These are phyloP conservation scores for Heliamphora pulchella DNA, from an alignment of 179 eudicot genomes.

Conservation along the genomic window DNA sequence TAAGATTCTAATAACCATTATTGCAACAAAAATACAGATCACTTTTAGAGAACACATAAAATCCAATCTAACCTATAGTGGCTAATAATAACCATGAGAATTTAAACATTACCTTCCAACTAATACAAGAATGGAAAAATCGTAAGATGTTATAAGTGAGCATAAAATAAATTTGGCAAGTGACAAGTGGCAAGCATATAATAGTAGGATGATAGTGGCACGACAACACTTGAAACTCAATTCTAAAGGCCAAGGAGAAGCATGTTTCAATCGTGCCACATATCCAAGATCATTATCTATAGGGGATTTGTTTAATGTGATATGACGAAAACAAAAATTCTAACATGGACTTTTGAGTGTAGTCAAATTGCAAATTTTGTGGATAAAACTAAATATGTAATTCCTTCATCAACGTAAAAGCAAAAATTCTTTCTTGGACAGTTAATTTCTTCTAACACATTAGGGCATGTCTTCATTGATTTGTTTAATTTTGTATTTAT, in stretches of 20 bases:
- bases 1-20: background rate
- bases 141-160: too few species aligned
- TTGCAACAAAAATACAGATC: background rate
- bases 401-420: background rate
- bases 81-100: background rate
- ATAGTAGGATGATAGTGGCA: too few species aligned
- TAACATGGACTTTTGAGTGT: background rate
- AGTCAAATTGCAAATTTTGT: background rate
- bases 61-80: background rate
- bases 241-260: slow-evolving; percentile 4
- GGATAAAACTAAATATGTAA: background rate
- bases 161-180: too few species aligned
- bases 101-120: slow-evolving; percentile 6
- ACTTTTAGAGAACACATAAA: background rate
- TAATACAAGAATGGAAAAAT: too few species aligned
- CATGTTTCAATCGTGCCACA: background rate
- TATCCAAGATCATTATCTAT: background rate
- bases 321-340: background rate
- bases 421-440: background rate
- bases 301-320: background rate
- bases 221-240: too few species aligned
- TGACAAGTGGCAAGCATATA: too few species aligned
- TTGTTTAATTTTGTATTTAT: background rate
- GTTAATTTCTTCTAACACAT: background rate
- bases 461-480: too few species aligned